A percentile compares a stretch with the other conserved stretches of the same genome.
Evolutionary conservation across 768 basidiomycete species (phyloP).

Genomic region (Trametes gibbosa): DNA sequence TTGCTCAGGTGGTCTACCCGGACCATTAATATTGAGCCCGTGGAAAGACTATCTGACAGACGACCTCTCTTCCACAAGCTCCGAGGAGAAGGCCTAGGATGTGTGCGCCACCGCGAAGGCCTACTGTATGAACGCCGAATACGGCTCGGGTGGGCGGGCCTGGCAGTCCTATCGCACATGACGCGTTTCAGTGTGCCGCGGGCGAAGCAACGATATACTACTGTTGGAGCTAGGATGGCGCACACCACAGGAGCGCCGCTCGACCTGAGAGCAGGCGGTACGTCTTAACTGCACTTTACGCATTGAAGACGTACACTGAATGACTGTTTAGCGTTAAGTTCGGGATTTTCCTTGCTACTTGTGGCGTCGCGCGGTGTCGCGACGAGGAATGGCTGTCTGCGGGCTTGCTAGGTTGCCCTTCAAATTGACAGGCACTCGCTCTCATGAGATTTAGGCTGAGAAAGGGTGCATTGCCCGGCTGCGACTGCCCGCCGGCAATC

Average conservation of each 20-base stretch:
- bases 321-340: neutral
- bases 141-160: slow-evolving; percentile 12
- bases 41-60: slow-evolving; percentile 14
- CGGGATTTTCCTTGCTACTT: neutral
- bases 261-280: neutral
- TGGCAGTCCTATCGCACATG: slow-evolving; percentile 3
- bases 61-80: neutral
- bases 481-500: slow-evolving; percentile 13
- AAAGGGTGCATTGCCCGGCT: slow-evolving; percentile 5
- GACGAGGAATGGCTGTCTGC: neutral
- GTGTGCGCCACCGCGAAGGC: neutral
- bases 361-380: neutral
- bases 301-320: neutral
- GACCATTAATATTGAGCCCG: slow-evolving; percentile 8
- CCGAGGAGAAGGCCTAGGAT: slow-evolving; percentile 12
- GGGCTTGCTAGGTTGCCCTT: neutral
- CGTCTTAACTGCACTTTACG: neutral
- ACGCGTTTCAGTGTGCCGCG: neutral
- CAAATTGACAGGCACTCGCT: neutral
- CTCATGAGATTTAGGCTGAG: slow-evolving; percentile 8
- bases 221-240: neutral
- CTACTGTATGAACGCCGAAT: slow-evolving; percentile 8
- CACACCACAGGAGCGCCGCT: neutral
- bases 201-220: neutral
- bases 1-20: slow-evolving; percentile 13